Percentiles rank a stretch among this genome's conserved stretches.
Conservation (phyloP, 1,284 basidiomycete species). For the Peniophora sp. region DNA sequence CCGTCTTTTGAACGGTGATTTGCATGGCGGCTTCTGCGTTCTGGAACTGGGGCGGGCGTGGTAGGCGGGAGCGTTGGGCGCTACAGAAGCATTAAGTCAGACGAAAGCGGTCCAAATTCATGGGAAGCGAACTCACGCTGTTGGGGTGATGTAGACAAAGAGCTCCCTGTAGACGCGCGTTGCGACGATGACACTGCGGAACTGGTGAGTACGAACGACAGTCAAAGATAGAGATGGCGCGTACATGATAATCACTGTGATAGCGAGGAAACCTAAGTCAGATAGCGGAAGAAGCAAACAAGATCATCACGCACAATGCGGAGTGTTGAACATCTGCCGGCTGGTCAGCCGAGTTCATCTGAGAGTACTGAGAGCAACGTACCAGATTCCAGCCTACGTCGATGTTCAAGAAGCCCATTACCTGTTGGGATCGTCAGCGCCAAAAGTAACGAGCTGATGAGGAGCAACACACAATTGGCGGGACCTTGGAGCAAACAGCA, state of each 20-base stretch:
- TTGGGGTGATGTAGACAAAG: conserved; percentile 4
- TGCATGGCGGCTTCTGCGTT: conserved; percentile 1
- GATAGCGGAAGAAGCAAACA: background rate
- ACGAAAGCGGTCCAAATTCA: background rate
- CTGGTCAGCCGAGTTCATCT: conserved; percentile 3
- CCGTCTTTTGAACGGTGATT: conserved; percentile 7
- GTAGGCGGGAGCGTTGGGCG: conserved; percentile 2
- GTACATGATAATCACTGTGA: background rate
- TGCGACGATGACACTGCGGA: background rate
- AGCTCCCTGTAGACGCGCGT: background rate
- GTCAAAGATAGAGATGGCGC: background rate
- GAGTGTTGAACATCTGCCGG: background rate
- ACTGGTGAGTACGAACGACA: background rate
- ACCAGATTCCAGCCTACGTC: background rate
- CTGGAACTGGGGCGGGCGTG: conserved; percentile 4
- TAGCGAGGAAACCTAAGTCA: background rate
- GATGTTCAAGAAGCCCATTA: background rate
- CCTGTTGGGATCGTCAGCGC: background rate
- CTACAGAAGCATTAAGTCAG: no score
- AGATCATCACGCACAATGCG: background rate
- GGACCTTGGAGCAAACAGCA: conserved; percentile 6
- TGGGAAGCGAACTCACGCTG: no score
- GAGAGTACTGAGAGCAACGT: background rate
- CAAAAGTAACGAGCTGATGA: conserved; percentile 4
- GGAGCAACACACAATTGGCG: conserved; percentile 5